Conservation (phyloP, 495 filamentous ascomycete species). For the Bryoglossum gracile region DNA sequence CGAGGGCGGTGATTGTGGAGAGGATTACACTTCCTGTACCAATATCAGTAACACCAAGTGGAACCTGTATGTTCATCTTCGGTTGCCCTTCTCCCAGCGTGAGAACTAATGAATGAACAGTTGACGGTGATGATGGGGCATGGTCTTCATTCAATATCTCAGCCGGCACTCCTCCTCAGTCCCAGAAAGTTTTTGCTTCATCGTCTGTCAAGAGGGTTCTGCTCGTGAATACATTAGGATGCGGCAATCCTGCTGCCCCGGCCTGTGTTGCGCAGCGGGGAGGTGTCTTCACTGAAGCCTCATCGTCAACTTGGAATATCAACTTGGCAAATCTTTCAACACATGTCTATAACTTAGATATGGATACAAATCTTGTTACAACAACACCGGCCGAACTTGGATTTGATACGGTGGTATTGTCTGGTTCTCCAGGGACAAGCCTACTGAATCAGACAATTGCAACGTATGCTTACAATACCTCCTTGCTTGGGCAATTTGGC, state of each 20-base stretch:
- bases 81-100: too few species aligned
- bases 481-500: slow-evolving; percentile 1
- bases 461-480: background rate
- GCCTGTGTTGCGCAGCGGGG: slow-evolving; percentile 28
- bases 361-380: background rate
- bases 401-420: background rate
- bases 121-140: slow-evolving; percentile 32
- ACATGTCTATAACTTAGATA: slow-evolving; percentile 31
- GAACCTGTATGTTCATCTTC: too few species aligned
- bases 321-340: slow-evolving; percentile 42
- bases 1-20: too few species aligned
- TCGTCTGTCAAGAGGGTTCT: slow-evolving; percentile 24
- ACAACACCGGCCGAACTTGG: background rate
- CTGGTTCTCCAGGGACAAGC: background rate
- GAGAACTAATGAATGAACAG: too few species aligned
- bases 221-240: slow-evolving; percentile 31
- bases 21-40: too few species aligned
- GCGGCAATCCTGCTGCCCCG: slow-evolving; percentile 18
- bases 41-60: too few species aligned
- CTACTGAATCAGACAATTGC: slow-evolving; percentile 2
- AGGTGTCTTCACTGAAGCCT: background rate
- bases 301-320: slow-evolving; percentile 1
- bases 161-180: slow-evolving; percentile 30
- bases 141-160: slow-evolving; percentile 33
- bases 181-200: slow-evolving; percentile 24